A percentile compares a stretch with the other conserved stretches of the same genome.
Evolutionary conservation across 2,329 filamentous ascomycete genomes (phyloP).

Genomic region (Phialophora chinensis): DNA sequence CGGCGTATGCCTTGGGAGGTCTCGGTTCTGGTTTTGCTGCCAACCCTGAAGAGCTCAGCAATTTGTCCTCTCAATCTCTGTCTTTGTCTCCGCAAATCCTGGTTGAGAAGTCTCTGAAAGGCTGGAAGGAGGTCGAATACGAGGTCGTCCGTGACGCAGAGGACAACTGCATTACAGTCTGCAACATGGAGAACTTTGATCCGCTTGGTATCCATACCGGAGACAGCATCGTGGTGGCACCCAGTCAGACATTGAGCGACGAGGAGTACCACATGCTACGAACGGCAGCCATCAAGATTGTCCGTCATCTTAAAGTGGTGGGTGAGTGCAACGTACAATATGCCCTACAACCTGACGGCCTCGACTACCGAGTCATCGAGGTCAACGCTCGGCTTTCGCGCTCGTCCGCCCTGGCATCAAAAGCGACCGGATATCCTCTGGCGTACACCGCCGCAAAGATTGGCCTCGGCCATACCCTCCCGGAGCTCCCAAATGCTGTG

Average conservation of each 20-base stretch:
- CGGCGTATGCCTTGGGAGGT: slow-evolving; percentile 94
- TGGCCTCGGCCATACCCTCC: slow-evolving; percentile 90
- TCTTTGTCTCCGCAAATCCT: slow-evolving; percentile 95
- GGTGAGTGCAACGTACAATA: slow-evolving; percentile 99
- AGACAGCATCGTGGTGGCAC: slow-evolving; percentile 97
- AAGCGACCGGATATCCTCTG: slow-evolving; percentile 95
- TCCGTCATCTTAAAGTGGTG: slow-evolving; percentile 93
- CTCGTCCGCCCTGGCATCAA: slow-evolving; percentile 94
- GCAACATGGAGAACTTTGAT: slow-evolving; percentile 99
- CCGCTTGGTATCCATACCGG: slow-evolving; percentile 97
- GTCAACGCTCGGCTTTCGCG: slow-evolving; percentile 98
- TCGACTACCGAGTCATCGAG: slow-evolving; percentile 98
- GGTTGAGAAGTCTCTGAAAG: slow-evolving; percentile 97
- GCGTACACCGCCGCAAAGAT: slow-evolving; percentile 99
- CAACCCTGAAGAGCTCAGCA: slow-evolving; percentile 89
- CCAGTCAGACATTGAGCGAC: slow-evolving; percentile 94
- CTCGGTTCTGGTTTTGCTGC: slow-evolving; percentile 95
- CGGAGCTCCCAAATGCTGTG: slow-evolving; percentile 95
- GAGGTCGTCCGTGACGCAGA: slow-evolving; percentile 95
- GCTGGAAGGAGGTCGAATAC: slow-evolving; percentile 99
- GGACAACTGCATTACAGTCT: slow-evolving; percentile 99
- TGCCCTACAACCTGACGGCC: slow-evolving; percentile 90
- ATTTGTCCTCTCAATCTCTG: slow-evolving; percentile 89
- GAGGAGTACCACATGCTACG: slow-evolving; percentile 99
- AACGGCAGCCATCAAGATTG: slow-evolving; percentile 96